Evolutionary conservation across 2,329 filamentous ascomycete genomes (phyloP), one percentile per base, ranked within the genome.

Genomic region (Talaromyces pinophilus): DNA sequence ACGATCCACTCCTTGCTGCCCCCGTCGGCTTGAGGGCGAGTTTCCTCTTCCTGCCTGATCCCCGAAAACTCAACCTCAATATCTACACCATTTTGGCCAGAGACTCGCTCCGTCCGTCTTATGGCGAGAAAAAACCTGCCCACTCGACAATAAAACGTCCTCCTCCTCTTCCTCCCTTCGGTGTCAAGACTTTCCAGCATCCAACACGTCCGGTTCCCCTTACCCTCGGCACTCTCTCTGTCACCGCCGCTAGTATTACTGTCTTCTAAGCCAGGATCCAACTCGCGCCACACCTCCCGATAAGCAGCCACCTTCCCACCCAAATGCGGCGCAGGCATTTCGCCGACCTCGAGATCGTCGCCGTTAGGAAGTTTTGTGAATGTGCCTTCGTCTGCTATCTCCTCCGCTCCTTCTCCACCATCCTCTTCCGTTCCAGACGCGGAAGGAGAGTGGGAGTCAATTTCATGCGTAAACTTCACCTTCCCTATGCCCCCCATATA

Each of bases 251-350:
- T 25, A 25, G 25, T 25, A 25, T 15, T 15, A 5, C 1, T 30
- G 17, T 33, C 30, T 3, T 55, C 52, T 11, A 55, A 55, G 1
- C n/a, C 7, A 11, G 25, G 7, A 15, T 19, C 46, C 10, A 80
- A 74, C 50, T 87, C 85, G 1, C 78, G 75, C 89, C 89, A 92
- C 2, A 90, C 73, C 75, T 92, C 90, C 73, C 91, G 88, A 70
- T 93, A 92, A 7, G 74, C 71, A 3, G 72, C 73, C 0, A 77
- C 67, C 2, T 74, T 75, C 10, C 71, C 70, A 1, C 75, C 75
- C 0, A 75, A 72, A 0, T 76, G 59, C 22, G 59, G 42, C 7
- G 59, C 59, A 25, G 78, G 72, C 79, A 81, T 81, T 0, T 69
- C 70, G 0, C 79, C 79, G 0, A 71, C 76, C 64, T 81, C 79